Percentiles rank a stretch among this genome's conserved stretches.
Evolutionary conservation across 2,329 filamentous ascomycete species (phyloP).

Genomic region (Sporothrix humicola): DNA sequence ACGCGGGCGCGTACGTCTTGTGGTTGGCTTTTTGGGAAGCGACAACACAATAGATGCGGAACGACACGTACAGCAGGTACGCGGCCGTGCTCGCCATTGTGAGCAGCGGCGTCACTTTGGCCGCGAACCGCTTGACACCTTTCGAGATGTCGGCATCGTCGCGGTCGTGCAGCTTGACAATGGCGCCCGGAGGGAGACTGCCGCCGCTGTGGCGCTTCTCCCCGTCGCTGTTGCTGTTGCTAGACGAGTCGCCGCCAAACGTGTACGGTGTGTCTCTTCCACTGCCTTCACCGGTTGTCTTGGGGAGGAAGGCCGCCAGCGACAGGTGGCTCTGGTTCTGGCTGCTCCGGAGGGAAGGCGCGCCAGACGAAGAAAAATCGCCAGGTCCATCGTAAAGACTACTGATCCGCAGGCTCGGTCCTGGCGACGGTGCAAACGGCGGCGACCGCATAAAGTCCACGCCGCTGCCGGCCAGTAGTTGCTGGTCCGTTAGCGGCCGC

Average conservation of each 20-base stretch:
- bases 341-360: constrained; percentile 36
- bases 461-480: constrained; percentile 29
- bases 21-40: constrained; percentile 52
- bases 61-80: constrained; percentile 54
- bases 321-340: constrained; percentile 52
- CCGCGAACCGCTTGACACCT: constrained; percentile 50
- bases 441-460: constrained; percentile 33
- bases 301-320: constrained; percentile 49
- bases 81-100: constrained; percentile 49
- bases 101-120: constrained; percentile 48
- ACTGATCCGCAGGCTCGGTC: constrained; percentile 34
- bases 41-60: constrained; percentile 60
- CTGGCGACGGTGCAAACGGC: constrained; percentile 35
- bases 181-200: constrained; percentile 43
- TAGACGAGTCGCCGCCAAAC: neutral
- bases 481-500: constrained; percentile 31
- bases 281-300: constrained; percentile 34
- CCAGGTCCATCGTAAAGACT: constrained; percentile 36
- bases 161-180: constrained; percentile 51
- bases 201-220: constrained; percentile 42
- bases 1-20: constrained; percentile 50
- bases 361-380: constrained; percentile 33
- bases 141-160: constrained; percentile 52
- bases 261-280: neutral
- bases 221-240: constrained; percentile 40